These are phyloP conservation scores for Pholiota microspora DNA, from an alignment of 768 basidiomycete species.

Conservation along the genomic window DNA sequence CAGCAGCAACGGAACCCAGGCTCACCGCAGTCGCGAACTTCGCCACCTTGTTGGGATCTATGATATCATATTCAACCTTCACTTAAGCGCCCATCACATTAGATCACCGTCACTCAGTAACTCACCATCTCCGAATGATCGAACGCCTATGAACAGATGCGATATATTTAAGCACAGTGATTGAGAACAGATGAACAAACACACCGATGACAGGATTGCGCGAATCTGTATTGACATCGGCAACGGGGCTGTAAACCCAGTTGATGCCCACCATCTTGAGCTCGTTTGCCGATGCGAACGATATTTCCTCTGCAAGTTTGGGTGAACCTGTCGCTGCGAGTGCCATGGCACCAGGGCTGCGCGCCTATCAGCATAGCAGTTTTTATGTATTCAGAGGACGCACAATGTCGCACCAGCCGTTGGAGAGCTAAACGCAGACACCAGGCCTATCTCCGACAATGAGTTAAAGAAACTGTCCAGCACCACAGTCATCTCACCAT, in stretches of 20 bases:
- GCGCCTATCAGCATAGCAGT: not conserved
- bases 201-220: constrained; percentile 70
- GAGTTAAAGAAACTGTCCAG: no score
- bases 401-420: constrained; percentile 68
- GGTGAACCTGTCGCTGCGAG: constrained; percentile 52
- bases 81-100: not conserved
- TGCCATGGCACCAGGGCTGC: constrained; percentile 74
- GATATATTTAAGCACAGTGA: not conserved
- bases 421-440: constrained; percentile 63
- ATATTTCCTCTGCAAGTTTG: constrained; percentile 43
- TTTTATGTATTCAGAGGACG: constrained; percentile 21
- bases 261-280: constrained; percentile 62
- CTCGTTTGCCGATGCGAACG: constrained; percentile 51
- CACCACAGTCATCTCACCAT: no score
- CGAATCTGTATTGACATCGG: constrained; percentile 69
- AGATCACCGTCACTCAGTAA: not conserved
- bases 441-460: constrained; percentile 55
- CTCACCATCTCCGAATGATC: constrained; percentile 69
- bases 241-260: constrained; percentile 72
- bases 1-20: constrained; percentile 43
- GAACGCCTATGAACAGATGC: constrained; percentile 45
- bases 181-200: constrained; percentile 16
- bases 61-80: not conserved
- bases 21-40: constrained; percentile 46
- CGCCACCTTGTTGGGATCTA: constrained; percentile 56